Conservation (phyloP, 2,329 filamentous ascomycete species). For the Fusarium armeniacum region DNA sequence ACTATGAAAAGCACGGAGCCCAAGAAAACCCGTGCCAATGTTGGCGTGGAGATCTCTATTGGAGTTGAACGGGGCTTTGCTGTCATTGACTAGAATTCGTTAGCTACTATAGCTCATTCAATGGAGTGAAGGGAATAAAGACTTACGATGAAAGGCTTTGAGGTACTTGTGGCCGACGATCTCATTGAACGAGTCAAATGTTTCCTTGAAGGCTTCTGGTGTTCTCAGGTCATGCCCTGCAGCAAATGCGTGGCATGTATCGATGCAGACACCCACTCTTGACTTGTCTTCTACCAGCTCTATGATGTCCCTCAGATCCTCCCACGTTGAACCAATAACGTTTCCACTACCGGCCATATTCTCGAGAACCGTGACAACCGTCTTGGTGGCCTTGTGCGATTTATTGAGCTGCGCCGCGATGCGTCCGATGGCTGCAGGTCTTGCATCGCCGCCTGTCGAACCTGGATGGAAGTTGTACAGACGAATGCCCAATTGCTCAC, state of each 20-base stretch:
- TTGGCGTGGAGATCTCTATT: constrained; percentile 94
- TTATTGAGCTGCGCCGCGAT: constrained; percentile 87
- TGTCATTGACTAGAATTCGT: constrained; percentile 80
- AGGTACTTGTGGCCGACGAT: constrained; percentile 85
- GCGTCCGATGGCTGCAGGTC: constrained; percentile 78
- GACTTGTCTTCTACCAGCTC: constrained; percentile 81
- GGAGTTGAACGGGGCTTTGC: constrained; percentile 87
- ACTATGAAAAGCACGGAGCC: constrained; percentile 89
- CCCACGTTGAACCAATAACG: constrained; percentile 86
- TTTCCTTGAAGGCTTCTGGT: constrained; percentile 78
- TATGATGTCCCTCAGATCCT: constrained; percentile 90
- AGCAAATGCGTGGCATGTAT: constrained; percentile 97
- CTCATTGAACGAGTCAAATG: constrained; percentile 81
- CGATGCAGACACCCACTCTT: constrained; percentile 92
- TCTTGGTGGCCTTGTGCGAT: constrained; percentile 80
- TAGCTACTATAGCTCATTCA: background rate
- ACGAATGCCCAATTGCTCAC: constrained; percentile 85
- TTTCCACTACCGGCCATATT: constrained; percentile 96
- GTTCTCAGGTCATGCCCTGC: constrained; percentile 91
- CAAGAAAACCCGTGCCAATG: constrained; percentile 94
- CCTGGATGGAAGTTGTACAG: constrained; percentile 99
- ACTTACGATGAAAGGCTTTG: constrained; percentile 78
- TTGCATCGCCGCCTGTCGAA: constrained; percentile 77
- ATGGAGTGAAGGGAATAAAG: background rate
- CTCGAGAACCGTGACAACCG: constrained; percentile 87